Percentiles rank a stretch among this genome's conserved stretches.
Evolutionary conservation across 2,329 filamentous ascomycete species (phyloP).

Genomic region (Colletotrichum higginsianum): DNA sequence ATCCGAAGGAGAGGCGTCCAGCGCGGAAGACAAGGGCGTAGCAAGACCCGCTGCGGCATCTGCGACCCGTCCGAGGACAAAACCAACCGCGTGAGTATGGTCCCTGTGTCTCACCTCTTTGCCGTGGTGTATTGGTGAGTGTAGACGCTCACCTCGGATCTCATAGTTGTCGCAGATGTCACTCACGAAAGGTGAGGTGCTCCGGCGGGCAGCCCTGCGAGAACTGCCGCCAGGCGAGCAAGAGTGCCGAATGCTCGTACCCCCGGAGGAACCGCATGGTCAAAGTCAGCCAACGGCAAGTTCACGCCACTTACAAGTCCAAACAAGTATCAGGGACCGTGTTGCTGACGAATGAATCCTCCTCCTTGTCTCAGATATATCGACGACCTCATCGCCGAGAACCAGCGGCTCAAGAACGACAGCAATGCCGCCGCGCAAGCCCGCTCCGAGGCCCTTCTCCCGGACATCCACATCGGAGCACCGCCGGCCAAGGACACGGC

Average conservation of each 20-base stretch:
- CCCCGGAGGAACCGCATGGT: slow-evolving; percentile 52
- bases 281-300: slow-evolving; percentile 52
- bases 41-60: not conserved
- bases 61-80: slow-evolving; percentile 27
- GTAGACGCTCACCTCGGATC: slow-evolving; percentile 16
- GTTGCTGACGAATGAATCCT: too few relatives aligned
- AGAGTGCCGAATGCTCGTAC: slow-evolving; percentile 51
- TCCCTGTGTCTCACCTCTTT: not conserved
- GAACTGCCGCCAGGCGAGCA: slow-evolving; percentile 51
- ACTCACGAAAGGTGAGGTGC: slow-evolving; percentile 53
- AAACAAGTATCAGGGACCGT: too few relatives aligned
- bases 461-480: slow-evolving; percentile 3
- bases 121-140: slow-evolving; percentile 27
- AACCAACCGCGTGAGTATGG: slow-evolving; percentile 42
- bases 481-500: slow-evolving; percentile 13
- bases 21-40: slow-evolving; percentile 22
- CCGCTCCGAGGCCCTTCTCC: slow-evolving; percentile 20
- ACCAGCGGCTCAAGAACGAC: slow-evolving; percentile 48
- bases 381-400: slow-evolving; percentile 53
- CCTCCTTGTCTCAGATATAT: slow-evolving; percentile 47
- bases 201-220: slow-evolving; percentile 52
- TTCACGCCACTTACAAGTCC: slow-evolving; percentile 35
- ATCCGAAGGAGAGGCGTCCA: slow-evolving; percentile 33
- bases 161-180: slow-evolving; percentile 51
- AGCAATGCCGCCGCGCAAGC: slow-evolving; percentile 4